Conservation (phyloP, 2,329 filamentous ascomycete genomes). For the Monosporascus sp. region DNA sequence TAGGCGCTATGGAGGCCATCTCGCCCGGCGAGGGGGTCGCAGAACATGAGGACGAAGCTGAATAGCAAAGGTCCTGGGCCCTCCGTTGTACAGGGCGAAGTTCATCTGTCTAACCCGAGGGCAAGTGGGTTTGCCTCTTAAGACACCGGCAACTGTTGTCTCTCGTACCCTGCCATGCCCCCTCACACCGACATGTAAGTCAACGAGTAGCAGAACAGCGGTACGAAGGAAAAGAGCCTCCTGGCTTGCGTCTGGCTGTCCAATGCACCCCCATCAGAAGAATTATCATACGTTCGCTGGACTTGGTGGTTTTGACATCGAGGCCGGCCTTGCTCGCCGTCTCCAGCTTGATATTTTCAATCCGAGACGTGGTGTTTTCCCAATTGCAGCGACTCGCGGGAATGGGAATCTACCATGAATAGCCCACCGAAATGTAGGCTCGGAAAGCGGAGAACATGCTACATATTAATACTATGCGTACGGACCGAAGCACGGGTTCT, state of each 20-base stretch:
- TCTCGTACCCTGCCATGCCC: not conserved
- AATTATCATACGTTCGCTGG: not conserved
- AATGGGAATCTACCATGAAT: not conserved
- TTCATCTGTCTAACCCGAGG: slow-evolving; percentile 8
- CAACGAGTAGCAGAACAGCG: slow-evolving; percentile 7
- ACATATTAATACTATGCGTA: not conserved
- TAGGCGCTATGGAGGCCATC: slow-evolving; percentile 29
- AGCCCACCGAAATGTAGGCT: not conserved
- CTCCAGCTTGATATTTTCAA: not conserved
- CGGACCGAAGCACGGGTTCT: not conserved
- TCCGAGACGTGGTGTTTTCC: not conserved
- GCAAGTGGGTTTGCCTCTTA: not conserved
- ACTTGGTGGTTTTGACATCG: not conserved
- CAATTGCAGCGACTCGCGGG: not conserved
- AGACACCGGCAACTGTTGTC: not conserved
- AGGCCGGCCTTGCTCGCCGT: not conserved
- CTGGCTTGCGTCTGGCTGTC: slow-evolving; percentile 8
- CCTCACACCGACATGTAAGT: slow-evolving; percentile 4
- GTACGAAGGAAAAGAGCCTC: slow-evolving; percentile 5
- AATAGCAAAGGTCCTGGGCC: slow-evolving; percentile 24
- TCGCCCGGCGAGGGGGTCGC: slow-evolving; percentile 16
- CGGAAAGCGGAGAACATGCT: not conserved
- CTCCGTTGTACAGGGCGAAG: slow-evolving; percentile 26
- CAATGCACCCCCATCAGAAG: not conserved
- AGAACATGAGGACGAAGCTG: slow-evolving; percentile 24